Conservation (phyloP, 2,329 filamentous ascomycete genomes). For the Pseudogymnoascus sp. region DNA sequence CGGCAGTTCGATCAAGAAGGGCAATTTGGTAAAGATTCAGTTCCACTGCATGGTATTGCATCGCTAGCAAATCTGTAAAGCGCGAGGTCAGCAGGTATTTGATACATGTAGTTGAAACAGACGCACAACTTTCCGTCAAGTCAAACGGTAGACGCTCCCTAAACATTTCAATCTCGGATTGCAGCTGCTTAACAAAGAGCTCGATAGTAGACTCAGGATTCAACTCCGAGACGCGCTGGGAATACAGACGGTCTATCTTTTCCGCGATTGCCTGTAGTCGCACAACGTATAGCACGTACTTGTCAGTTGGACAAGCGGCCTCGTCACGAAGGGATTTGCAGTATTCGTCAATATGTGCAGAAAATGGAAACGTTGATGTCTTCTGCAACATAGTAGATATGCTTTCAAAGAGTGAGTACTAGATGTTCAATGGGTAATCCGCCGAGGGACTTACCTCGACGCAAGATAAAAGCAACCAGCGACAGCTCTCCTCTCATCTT, state of each 20-base stretch:
- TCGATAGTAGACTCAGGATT: constrained; percentile 26
- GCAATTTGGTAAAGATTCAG: constrained; percentile 33
- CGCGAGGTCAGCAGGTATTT: neutral
- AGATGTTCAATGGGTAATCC: neutral
- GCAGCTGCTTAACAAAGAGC: constrained; percentile 18
- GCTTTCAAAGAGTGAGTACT: constrained; percentile 17
- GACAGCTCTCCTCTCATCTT: constrained; percentile 36
- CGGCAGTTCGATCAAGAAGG: constrained; percentile 17
- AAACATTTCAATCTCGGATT: constrained; percentile 29
- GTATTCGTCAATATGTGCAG: constrained; percentile 30
- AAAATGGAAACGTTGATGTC: constrained; percentile 29
- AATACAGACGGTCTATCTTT: constrained; percentile 27
- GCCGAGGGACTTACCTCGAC: constrained; percentile 17
- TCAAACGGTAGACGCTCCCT: constrained; percentile 24
- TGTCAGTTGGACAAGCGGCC: constrained; percentile 29
- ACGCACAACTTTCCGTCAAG: constrained; percentile 26
- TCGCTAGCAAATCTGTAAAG: constrained; percentile 29
- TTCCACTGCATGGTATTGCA: constrained; percentile 33
- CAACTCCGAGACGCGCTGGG: constrained; percentile 18
- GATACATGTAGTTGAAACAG: neutral
- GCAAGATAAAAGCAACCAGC: constrained; percentile 37
- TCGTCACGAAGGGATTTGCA: constrained; percentile 28
- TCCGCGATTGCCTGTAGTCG: constrained; percentile 33
- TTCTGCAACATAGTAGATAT: constrained; percentile 32
- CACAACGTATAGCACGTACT: constrained; percentile 30